Conservation (phyloP, 2,329 filamentous ascomycete genomes). For the Aspergillus sp. region DNA sequence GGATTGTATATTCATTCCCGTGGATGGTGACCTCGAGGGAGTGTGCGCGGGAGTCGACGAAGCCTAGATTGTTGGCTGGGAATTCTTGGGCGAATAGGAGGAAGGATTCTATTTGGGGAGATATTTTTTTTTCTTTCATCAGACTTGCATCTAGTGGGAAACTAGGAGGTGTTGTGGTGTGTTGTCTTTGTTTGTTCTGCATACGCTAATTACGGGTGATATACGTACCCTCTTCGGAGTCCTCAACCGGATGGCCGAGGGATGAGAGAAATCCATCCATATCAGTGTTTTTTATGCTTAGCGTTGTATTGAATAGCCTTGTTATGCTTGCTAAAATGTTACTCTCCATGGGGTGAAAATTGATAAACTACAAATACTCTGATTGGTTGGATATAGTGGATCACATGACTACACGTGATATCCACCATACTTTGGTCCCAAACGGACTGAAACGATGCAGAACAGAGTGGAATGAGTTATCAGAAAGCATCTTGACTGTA, state of each 20-base stretch:
- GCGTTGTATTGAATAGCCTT: too few species aligned
- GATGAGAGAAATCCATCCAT: conserved; percentile 32
- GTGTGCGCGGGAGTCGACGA: conserved; percentile 65
- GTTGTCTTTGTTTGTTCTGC: neutral
- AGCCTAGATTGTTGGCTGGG: conserved; percentile 72
- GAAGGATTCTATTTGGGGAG: conserved; percentile 65
- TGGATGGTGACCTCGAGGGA: conserved; percentile 62
- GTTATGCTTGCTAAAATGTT: too few species aligned
- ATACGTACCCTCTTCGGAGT: conserved; percentile 54
- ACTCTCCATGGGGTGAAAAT: too few species aligned
- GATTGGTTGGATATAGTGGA: too few species aligned
- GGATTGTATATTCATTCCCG: conserved; percentile 64
- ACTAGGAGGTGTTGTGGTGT: too few species aligned
- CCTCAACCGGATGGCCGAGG: conserved; percentile 47
- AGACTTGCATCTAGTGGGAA: neutral
- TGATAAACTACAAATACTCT: too few species aligned
- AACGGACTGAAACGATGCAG: too few species aligned
- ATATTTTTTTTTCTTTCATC: neutral
- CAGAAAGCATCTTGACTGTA: neutral
- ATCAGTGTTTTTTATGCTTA: too few species aligned
- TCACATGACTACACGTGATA: too few species aligned
- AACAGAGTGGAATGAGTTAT: too few species aligned
- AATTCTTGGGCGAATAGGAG: conserved; percentile 72
- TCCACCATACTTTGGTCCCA: too few species aligned
- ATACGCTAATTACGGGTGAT: neutral